Percentiles rank a stretch among this genome's conserved stretches.
These are phyloP conservation scores for Alternaria alternata DNA, from an alignment of 2,329 filamentous ascomycete genomes.

Conservation along the genomic window DNA sequence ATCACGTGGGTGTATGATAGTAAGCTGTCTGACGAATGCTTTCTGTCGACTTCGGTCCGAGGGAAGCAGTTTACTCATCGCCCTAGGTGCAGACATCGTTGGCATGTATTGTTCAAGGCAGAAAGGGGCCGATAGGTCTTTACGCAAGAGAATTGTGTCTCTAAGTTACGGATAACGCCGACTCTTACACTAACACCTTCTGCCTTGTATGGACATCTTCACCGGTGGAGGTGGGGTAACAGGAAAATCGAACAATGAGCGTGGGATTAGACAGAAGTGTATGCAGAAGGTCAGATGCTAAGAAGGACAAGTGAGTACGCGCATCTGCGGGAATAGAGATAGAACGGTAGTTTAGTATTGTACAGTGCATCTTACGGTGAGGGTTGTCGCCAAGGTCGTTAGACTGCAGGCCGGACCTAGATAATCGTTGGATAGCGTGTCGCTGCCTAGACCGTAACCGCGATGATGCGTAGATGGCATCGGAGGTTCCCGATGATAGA, in stretches of 20 bases:
- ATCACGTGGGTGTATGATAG: neutral
- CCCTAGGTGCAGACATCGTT: conserved; percentile 18
- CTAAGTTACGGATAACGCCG: conserved; percentile 11
- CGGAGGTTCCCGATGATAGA: conserved; percentile 7
- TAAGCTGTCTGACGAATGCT: conserved; percentile 15
- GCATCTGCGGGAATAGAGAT: conserved; percentile 20
- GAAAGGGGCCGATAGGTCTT: conserved; percentile 11
- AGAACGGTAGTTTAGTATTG: conserved; percentile 14
- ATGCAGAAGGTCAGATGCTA: conserved; percentile 38
- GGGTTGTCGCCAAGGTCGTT: conserved; percentile 31
- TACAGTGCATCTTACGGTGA: conserved; percentile 42
- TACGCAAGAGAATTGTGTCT: conserved; percentile 21
- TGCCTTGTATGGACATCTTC: conserved; percentile 40
- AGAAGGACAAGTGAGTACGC: conserved; percentile 17
- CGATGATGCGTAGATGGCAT: neutral
- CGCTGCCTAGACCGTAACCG: conserved; percentile 40
- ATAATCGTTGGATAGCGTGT: conserved; percentile 10
- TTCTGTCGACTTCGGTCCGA: conserved; percentile 12
- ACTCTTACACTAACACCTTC: conserved; percentile 29
- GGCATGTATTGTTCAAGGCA: conserved; percentile 23
- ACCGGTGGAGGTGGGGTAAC: conserved; percentile 46
- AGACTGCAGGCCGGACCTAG: conserved; percentile 21
- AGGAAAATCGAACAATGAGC: conserved; percentile 17
- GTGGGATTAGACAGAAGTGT: conserved; percentile 13
- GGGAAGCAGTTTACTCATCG: neutral